Base-by-base conservation (phyloP, 495 filamentous ascomycete genomes). In the Amniculicola lignicola region DNA sequence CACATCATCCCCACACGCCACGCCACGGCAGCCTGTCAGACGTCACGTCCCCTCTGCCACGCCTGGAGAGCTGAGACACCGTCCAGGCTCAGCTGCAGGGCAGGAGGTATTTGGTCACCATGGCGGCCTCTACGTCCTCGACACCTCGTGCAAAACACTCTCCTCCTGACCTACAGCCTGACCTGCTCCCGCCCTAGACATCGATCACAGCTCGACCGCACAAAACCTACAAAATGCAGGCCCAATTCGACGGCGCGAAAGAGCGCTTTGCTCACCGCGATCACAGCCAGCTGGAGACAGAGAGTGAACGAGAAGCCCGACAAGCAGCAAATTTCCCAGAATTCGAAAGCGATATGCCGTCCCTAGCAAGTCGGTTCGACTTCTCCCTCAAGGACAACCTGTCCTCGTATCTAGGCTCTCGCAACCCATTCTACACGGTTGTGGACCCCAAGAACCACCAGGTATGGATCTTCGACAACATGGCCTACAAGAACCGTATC, bases 381-480 rank as follows among this genome's bases (percentile, higher is more conserved):
- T 59, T 40, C 54, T 53, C 47, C 14, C 41, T 61, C 46, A 61
- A 59, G 46, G 64, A 67, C 43, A 61, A 69, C 39, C 29, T 77
- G 14, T 70, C 79, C 43, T 77, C 76, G 10, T 75, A 77, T 36
- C 42, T 75, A 1, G 72, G 73, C 7, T 48, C 43, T 1, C 47
- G 56, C 22, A 76, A 76, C 54, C 72, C 74, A 1, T 50, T 76
- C 51, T 64, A 64, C 33, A 69, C 68, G 1, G 57, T 57, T 12
- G 73, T 75, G 35, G 67, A 81, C 40, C 71, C 73, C 24, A 65
- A 72, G 15, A 70, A 72, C 23, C 82, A 96, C 58, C 79, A 77
- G 9, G 84, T 96, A 19, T 96, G 92, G 92, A 74, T 97, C 11
- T 69, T 96, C 33, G 90, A 96, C 73, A 96, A 93, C 63, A 89